These are phyloP conservation scores for Penicillium nucicola DNA, from an alignment of 495 filamentous ascomycete genomes.

Conservation along the genomic window DNA sequence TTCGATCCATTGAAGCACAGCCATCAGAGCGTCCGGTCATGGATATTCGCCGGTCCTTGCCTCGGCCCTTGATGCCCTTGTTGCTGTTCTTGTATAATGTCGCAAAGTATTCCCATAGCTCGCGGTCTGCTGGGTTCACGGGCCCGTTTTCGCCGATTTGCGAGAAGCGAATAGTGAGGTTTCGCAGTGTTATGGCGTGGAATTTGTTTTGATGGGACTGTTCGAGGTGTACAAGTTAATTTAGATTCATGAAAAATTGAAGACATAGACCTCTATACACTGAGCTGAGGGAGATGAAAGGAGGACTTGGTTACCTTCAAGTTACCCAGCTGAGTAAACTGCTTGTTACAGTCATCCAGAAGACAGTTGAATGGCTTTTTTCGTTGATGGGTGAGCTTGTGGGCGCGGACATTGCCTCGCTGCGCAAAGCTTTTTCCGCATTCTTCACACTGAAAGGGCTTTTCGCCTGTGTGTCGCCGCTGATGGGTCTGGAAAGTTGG, in stretches of 20 bases:
- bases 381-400: constrained; percentile 76
- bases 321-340: constrained; percentile 86
- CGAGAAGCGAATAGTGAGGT: constrained; percentile 73
- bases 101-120: constrained; percentile 83
- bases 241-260: not conserved
- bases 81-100: constrained; percentile 90
- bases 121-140: constrained; percentile 66
- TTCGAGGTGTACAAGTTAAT: constrained; percentile 1
- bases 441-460: constrained; percentile 77
- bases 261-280: not conserved
- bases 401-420: constrained; percentile 81
- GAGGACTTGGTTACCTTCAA: constrained; percentile 59
- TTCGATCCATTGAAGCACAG: constrained; percentile 12
- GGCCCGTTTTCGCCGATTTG: constrained; percentile 57
- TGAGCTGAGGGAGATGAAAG: not conserved
- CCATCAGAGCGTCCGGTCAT: constrained; percentile 26
- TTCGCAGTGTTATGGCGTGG: constrained; percentile 66
- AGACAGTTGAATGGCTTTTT: constrained; percentile 78
- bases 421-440: constrained; percentile 84
- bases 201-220: constrained; percentile 96
- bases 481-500: constrained; percentile 64
- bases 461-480: constrained; percentile 81
- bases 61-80: constrained; percentile 91
- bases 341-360: constrained; percentile 77
- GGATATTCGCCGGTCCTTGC: constrained; percentile 66